Evolutionary conservation across 1,284 basidiomycete genomes (phyloP).

Genomic region (Trichosporon inkin): DNA sequence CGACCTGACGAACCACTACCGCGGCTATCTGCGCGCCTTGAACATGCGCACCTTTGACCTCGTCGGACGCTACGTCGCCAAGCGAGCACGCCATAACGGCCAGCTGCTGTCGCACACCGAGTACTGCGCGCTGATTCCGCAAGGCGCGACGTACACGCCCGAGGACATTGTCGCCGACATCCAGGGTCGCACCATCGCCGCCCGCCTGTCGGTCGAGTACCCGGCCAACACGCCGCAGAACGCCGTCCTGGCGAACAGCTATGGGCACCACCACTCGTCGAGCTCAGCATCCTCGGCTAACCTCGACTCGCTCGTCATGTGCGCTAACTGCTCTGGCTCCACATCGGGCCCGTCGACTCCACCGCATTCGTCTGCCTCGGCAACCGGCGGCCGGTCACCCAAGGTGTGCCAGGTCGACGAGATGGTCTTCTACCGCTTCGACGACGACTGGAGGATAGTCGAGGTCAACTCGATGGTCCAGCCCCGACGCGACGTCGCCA

Average conservation of each 20-base stretch:
- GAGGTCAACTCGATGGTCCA: constrained; percentile 14
- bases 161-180: constrained; percentile 19
- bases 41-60: constrained; percentile 18
- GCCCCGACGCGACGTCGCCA: neutral
- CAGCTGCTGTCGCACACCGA: neutral
- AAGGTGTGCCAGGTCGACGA: constrained; percentile 10
- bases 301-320: neutral
- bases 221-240: neutral
- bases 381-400: neutral
- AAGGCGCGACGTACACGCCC: constrained; percentile 12
- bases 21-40: constrained; percentile 17
- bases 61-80: constrained; percentile 14
- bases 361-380: neutral
- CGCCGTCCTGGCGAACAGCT: neutral
- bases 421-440: constrained; percentile 20
- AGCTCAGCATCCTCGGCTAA: neutral
- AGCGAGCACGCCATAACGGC: constrained; percentile 12
- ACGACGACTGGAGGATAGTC: constrained; percentile 19
- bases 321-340: neutral
- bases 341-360: neutral
- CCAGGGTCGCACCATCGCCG: constrained; percentile 14
- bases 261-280: neutral
- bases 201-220: constrained; percentile 16
- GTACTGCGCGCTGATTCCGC: constrained; percentile 8
- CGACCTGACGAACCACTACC: constrained; percentile 17